phyloP scores from a whole-genome alignment of 2,329 filamentous ascomycete genomes.

The Paraphoma chrysanthemicola region DNA sequence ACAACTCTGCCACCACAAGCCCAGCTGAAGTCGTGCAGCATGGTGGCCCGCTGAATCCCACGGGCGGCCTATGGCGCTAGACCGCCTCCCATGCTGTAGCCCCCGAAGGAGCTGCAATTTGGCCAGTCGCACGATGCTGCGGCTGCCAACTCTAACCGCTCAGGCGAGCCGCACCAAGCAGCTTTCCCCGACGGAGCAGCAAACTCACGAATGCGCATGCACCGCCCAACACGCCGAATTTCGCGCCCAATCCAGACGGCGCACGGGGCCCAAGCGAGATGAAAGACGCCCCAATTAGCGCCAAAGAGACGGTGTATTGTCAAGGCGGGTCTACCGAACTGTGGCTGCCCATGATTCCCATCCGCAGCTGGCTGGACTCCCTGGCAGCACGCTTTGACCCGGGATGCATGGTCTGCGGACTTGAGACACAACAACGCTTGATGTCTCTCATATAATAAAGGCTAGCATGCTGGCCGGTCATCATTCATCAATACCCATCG shows the following conservation, averaged over 20 bases:
- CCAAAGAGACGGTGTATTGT: conserved; percentile 20
- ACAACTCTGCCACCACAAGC: conserved; percentile 11
- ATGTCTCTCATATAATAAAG: conserved; percentile 29
- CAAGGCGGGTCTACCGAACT: conserved; percentile 12
- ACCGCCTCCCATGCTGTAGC: conserved; percentile 5
- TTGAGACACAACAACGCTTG: conserved; percentile 15
- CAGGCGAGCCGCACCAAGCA: conserved; percentile 2
- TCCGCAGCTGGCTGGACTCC: conserved; percentile 23
- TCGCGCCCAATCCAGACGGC: conserved; percentile 11
- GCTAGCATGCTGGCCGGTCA: conserved; percentile 3
- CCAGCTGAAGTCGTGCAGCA: conserved; percentile 11
- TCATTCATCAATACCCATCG: conserved; percentile 12
- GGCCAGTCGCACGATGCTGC: conserved; percentile 5
- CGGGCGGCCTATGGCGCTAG: conserved; percentile 4
- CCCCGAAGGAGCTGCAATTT: conserved; percentile 2
- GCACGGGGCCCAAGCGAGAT: conserved; percentile 23
- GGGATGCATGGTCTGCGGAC: conserved; percentile 12
- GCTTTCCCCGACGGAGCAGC: conserved; percentile 12
- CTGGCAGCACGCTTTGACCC: conserved; percentile 13
- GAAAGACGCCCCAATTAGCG: conserved; percentile 21
- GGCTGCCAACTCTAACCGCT: conserved; percentile 10
- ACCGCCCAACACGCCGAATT: conserved; percentile 15
- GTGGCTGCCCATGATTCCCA: conserved; percentile 21
- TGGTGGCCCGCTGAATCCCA: conserved; percentile 20
- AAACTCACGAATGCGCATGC: conserved; percentile 12